Base-by-base conservation (phyloP, 805 yeast species). In the Helenozyma rhizophorensis region DNA sequence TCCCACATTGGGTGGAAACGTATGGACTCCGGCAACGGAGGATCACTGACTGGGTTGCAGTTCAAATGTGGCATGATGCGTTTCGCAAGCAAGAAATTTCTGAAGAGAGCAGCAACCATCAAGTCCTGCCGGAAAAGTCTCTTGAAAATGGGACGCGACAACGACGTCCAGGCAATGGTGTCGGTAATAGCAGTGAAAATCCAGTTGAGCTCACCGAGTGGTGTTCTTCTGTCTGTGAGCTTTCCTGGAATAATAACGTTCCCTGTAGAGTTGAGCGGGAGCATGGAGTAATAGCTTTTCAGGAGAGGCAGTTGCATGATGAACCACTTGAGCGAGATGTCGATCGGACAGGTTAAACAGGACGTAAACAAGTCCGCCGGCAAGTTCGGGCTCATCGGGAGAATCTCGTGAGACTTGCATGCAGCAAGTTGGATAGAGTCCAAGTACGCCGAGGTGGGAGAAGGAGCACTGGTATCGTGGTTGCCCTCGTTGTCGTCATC, bases 121-220 rank as follows among this genome's bases (percentile, higher is more conserved):
- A 90, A 65, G 56, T 93, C 98, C 56, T 90, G 98, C 54, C 98
- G 75, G 51, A 93, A 93, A 7, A 93, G 65, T 39, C 89, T 74
- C 51, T 89, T 90, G 67, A 93, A 93, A 19, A 93, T 62, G 0
- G 94, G 87, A 40, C 96, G 70, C 3, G 95, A 87, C 23, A 93
- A 61, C 2, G 89, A 76, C 0, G 96, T 86, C 97, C 97, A 93
- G 2, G 98, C 98, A 32, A 93, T 90, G 0, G 97, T 90, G 57
- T 93, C 98, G 3, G 97, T 90, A 24, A 93, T 87, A 2, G 98
- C 97, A 1, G 97, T 93, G 60, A 90, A 93, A 21, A 93, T 90
- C 97, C 97, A 93, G 56, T 87, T 88, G 34, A 93, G 70, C 54
- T 93, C 98, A 22, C 98, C 98, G 27, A 93, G 62, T 1, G 97